Conservation (phyloP, 2,329 filamentous ascomycete genomes). For the Gnomoniopsis smithogilvyi region DNA sequence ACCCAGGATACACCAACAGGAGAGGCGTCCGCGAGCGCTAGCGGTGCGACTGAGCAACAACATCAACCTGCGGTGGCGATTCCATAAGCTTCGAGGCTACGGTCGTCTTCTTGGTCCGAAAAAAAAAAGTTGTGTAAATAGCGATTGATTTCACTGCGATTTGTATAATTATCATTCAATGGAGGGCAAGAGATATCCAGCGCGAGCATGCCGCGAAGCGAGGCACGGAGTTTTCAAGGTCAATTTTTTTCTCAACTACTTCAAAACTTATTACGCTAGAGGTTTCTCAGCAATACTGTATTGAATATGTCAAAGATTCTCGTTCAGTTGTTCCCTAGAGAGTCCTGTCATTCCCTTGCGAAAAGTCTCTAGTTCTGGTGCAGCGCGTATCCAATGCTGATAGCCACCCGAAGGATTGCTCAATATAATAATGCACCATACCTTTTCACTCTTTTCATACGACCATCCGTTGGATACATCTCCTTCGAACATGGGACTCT, state of each 20-base stretch:
- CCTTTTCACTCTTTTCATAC: no score
- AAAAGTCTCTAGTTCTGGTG: neutral
- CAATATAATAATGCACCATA: no score
- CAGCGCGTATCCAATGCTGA: no score
- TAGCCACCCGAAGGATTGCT: no score
- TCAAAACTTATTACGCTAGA: no score
- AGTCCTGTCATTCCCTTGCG: neutral
- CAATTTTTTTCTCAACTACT: no score
- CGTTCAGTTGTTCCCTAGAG: neutral
- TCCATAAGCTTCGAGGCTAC: neutral
- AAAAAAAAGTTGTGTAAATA: no score
- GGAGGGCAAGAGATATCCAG: slow-evolving; percentile 13
- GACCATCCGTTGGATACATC: no score
- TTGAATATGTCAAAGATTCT: neutral
- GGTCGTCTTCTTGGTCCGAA: no score
- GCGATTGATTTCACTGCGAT: neutral
- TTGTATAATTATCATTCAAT: slow-evolving; percentile 6
- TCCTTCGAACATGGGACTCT: no score
- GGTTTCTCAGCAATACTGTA: neutral
- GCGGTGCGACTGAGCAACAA: slow-evolving; percentile 2
- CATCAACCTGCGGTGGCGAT: slow-evolving; percentile 11
- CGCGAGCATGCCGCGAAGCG: slow-evolving; percentile 6
- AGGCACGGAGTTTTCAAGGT: slow-evolving; percentile 12
- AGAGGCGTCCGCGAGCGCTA: neutral
- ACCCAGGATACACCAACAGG: neutral